These are phyloP conservation scores for Coemansia sp. DNA, from an alignment of 371 early-diverging fungal species.

Conservation along the genomic window DNA sequence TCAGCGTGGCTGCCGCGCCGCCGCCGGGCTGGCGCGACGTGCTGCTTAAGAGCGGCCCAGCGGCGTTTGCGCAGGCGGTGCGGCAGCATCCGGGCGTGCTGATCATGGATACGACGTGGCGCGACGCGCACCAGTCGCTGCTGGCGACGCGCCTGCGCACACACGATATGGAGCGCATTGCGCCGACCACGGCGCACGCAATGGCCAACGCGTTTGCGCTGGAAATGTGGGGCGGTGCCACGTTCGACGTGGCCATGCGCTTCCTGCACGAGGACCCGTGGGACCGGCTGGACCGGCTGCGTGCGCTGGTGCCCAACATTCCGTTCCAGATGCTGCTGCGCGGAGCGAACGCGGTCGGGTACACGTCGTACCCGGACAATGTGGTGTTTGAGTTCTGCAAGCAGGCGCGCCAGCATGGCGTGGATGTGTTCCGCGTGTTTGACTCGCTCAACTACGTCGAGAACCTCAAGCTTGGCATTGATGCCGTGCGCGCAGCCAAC, in stretches of 20 bases:
- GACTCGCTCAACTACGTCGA: conserved; percentile 94
- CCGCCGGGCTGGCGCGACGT: conserved; percentile 86
- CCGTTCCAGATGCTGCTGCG: conserved; percentile 97
- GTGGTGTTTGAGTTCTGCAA: conserved; percentile 93
- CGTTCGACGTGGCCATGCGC: conserved; percentile 93
- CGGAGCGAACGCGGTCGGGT: conserved; percentile 96
- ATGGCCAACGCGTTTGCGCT: conserved; percentile 83
- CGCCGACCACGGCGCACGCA: conserved; percentile 83
- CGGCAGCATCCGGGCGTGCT: conserved; percentile 81
- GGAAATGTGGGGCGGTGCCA: conserved; percentile 94
- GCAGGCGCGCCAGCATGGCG: conserved; percentile 83
- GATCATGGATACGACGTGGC: conserved; percentile 93
- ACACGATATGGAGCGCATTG: conserved; percentile 78
- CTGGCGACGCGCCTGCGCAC: conserved; percentile 94
- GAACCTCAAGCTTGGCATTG: conserved; percentile 91
- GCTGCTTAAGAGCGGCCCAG: conserved; percentile 78
- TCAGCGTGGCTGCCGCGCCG: conserved; percentile 59
- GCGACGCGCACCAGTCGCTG: conserved; percentile 94
- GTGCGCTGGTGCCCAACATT: conserved; percentile 89
- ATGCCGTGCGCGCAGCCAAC: conserved; percentile 89
- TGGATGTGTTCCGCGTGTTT: conserved; percentile 96
- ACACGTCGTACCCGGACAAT: conserved; percentile 96
- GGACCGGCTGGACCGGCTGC: conserved; percentile 81
- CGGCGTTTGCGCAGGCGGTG: conserved; percentile 87
- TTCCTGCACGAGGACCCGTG: conserved; percentile 95